Percentiles rank a stretch among this genome's conserved stretches.
Conservation (phyloP, 495 filamentous ascomycete species). For the Corynascus novoguineensis region DNA sequence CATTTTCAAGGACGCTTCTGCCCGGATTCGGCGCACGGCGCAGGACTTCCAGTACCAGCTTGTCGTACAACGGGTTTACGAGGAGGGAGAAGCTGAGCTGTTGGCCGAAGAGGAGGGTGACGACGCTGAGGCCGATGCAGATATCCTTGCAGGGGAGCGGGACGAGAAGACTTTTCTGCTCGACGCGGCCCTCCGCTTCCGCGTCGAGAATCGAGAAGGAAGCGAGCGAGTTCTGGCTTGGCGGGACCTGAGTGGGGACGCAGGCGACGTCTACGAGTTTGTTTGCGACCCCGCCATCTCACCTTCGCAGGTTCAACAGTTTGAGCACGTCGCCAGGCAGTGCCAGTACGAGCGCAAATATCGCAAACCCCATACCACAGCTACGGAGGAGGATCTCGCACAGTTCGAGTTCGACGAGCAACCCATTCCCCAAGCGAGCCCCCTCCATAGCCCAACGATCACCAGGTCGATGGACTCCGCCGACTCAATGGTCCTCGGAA, state of each 20-base stretch:
- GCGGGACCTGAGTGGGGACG: conserved; percentile 90
- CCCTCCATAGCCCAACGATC: conserved; percentile 59
- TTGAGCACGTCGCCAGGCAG: conserved; percentile 78
- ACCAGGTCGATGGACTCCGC: conserved; percentile 43
- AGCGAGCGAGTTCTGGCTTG: conserved; percentile 83
- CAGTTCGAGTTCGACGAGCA: conserved; percentile 76
- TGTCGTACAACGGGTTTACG: conserved; percentile 90
- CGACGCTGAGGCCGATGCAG: conserved; percentile 63
- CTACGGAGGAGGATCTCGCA: conserved; percentile 72
- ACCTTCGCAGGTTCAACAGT: conserved; percentile 65
- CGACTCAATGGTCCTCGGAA: conserved; percentile 41
- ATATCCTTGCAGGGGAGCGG: conserved; percentile 62
- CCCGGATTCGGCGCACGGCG: conserved; percentile 83
- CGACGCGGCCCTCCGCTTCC: conserved; percentile 84
- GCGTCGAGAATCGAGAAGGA: conserved; percentile 70
- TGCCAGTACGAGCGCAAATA: conserved; percentile 98
- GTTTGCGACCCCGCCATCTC: conserved; percentile 75
- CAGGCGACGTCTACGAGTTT: conserved; percentile 92
- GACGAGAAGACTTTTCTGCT: conserved; percentile 97
- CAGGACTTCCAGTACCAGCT: conserved; percentile 97
- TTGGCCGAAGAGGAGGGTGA: conserved; percentile 78
- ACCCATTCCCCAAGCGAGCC: conserved; percentile 77
- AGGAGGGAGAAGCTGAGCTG: conserved; percentile 91
- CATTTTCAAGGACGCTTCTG: conserved; percentile 95
- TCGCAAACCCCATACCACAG: conserved; percentile 67